These are phyloP conservation scores for Phtheirospermum japonicum DNA, from an alignment of 257 asterid genomes.

Conservation along the genomic window DNA sequence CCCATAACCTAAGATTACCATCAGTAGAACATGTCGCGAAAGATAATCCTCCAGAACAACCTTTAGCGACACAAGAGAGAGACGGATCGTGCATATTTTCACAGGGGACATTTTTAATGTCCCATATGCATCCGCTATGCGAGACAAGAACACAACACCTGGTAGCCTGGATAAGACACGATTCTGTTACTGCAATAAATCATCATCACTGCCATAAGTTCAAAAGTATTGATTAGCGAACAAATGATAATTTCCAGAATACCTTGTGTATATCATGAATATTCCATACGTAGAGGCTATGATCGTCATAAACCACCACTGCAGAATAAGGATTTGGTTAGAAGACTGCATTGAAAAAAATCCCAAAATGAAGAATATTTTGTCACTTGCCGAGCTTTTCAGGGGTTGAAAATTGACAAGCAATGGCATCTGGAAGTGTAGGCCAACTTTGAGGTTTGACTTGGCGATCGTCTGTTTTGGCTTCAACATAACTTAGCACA, in stretches of 20 bases:
- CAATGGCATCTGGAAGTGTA: slow-evolving; percentile 61
- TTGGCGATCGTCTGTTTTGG: slow-evolving; percentile 30
- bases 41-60: slow-evolving; percentile 69
- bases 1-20: slow-evolving; percentile 72
- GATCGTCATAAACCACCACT: slow-evolving; percentile 72
- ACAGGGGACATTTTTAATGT: slow-evolving; percentile 56
- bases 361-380: slow-evolving; percentile 17
- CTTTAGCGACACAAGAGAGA: slow-evolving; percentile 58
- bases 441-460: slow-evolving; percentile 31
- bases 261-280: slow-evolving; percentile 51
- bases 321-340: slow-evolving; percentile 34
- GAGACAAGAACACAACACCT: slow-evolving; percentile 67
- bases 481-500: slow-evolving; percentile 46
- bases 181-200: slow-evolving; percentile 45
- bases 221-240: slow-evolving; percentile 6
- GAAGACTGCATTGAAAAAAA: slow-evolving; percentile 24
- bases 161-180: slow-evolving; percentile 55
- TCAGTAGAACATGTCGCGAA: slow-evolving; percentile 78
- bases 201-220: slow-evolving; percentile 32
- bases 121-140: slow-evolving; percentile 73
- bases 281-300: slow-evolving; percentile 63
- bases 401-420: slow-evolving; percentile 63
- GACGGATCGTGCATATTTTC: slow-evolving; percentile 63
- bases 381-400: slow-evolving; percentile 62
- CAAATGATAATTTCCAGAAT: slow-evolving; percentile 4